Conservation (phyloP, 208 protist species). For the Angomonas desouzai region DNA sequence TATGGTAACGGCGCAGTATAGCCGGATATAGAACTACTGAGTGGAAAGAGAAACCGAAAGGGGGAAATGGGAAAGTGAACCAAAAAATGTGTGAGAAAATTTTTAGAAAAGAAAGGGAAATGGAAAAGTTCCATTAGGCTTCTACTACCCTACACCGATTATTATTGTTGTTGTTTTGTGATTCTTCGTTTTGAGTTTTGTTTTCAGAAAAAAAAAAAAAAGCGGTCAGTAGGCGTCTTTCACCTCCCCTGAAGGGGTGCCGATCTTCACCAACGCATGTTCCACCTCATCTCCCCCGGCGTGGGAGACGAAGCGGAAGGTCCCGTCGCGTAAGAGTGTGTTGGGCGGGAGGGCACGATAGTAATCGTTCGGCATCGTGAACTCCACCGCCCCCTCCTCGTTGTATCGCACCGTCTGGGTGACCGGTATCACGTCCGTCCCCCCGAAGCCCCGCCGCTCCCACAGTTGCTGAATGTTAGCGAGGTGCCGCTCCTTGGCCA, state of each 20-base stretch:
- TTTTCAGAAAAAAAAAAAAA: conserved; percentile 1
- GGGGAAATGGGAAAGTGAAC: not conserved
- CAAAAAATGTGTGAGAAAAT: too few relatives aligned
- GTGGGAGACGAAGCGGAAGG: conserved; percentile 5
- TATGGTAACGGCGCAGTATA: too few relatives aligned
- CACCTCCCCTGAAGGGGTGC: not conserved
- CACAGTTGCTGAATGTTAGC: conserved; percentile 20
- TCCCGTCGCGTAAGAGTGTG: not conserved
- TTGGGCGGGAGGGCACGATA: conserved; percentile 6
- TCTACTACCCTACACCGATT: too few relatives aligned
- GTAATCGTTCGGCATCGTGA: conserved; percentile 9
- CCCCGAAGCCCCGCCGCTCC: conserved; percentile 10
- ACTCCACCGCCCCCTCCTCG: not conserved
- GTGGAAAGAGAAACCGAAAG: conserved; percentile 5
- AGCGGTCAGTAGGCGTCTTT: not conserved
- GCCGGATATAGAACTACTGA: not conserved
- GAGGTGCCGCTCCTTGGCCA: conserved; percentile 28
- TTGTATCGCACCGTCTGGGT: not conserved
- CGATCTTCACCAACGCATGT: not conserved
- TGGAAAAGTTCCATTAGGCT: too few relatives aligned
- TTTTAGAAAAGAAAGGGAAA: not conserved
- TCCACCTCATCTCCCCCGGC: not conserved
- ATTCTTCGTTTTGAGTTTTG: not conserved
- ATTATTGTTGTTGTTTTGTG: too few relatives aligned
- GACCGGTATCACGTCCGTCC: not conserved